These are phyloP conservation scores for Sinapis alba DNA, from an alignment of 441 rosid genomes.

Conservation along the genomic window DNA sequence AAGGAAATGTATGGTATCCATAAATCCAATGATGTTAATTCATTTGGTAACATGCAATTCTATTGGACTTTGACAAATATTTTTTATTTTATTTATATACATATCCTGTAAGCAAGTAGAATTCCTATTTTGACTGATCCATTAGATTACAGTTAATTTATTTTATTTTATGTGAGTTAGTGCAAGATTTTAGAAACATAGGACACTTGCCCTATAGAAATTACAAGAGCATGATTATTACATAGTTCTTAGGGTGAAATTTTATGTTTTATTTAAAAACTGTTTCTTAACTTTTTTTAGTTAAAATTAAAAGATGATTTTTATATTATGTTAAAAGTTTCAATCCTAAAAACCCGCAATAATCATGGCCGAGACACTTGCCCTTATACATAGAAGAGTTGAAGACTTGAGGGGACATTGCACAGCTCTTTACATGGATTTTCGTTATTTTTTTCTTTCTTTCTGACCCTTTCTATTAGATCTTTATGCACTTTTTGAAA, in stretches of 20 bases:
- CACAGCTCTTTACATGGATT: constrained; percentile 29
- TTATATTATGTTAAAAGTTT: no score
- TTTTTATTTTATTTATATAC: not conserved
- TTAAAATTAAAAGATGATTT: no score
- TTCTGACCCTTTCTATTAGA: constrained; percentile 35
- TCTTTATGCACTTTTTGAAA: constrained; percentile 10
- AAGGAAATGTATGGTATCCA: constrained; percentile 25
- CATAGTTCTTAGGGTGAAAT: no score
- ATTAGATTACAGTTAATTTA: no score
- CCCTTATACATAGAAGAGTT: not conserved
- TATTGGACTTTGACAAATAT: constrained; percentile 12
- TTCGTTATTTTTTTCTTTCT: constrained; percentile 25
- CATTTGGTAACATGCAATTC: constrained; percentile 31
- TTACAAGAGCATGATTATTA: no score
- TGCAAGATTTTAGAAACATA: not conserved
- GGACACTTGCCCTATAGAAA: not conserved
- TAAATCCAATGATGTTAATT: constrained; percentile 21
- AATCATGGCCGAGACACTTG: no score
- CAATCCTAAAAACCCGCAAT: no score
- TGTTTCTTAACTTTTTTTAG: no score
- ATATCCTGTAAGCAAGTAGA: not conserved
- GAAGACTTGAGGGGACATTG: constrained; percentile 21
- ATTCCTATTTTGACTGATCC: not conserved
- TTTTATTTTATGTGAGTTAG: not conserved
- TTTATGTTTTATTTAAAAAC: no score